A percentile compares a stretch with the other conserved stretches of the same genome.
phyloP scores from a whole-genome alignment of 495 filamentous ascomycete species.

The Daldinia concentrica region DNA sequence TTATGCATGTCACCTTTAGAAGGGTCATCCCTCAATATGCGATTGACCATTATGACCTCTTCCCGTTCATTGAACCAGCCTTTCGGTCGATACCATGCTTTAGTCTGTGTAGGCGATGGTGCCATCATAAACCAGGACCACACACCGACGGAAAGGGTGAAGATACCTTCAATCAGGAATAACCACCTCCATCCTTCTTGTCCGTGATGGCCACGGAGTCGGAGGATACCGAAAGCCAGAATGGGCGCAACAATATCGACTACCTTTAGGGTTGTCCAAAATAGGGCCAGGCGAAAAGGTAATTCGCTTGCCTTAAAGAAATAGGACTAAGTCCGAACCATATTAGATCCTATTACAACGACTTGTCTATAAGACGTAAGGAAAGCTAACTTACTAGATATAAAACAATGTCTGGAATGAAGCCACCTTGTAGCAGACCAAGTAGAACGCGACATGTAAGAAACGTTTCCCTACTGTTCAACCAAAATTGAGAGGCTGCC shows the following conservation, averaged over 20 bases:
- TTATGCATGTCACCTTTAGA: constrained; percentile 69
- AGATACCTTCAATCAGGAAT: constrained; percentile 62
- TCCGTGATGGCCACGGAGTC: constrained; percentile 63
- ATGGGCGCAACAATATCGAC: constrained; percentile 68
- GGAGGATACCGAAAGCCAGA: constrained; percentile 71
- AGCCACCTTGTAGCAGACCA: constrained; percentile 74
- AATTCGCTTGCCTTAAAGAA: constrained; percentile 74
- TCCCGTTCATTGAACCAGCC: constrained; percentile 72
- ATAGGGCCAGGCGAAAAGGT: constrained; percentile 70
- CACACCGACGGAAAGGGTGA: constrained; percentile 66
- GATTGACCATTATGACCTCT: constrained; percentile 74
- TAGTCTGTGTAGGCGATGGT: constrained; percentile 71
- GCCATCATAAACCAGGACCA: constrained; percentile 70
- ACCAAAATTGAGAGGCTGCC: constrained; percentile 70
- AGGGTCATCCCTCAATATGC: constrained; percentile 75
- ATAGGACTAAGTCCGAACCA: constrained; percentile 51
- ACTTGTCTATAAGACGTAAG: constrained; percentile 48
- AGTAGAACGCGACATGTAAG: constrained; percentile 69
- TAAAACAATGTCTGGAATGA: constrained; percentile 61
- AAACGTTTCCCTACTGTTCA: constrained; percentile 66
- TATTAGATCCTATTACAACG: neutral
- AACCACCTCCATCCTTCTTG: constrained; percentile 74
- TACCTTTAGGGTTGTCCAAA: constrained; percentile 68
- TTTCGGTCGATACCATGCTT: constrained; percentile 67
- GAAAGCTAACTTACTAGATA: constrained; percentile 60